A percentile compares a stretch with the other conserved stretches of the same genome.
Evolutionary conservation across 495 filamentous ascomycete genomes (phyloP).

Genomic region (Penicillium silybi): DNA sequence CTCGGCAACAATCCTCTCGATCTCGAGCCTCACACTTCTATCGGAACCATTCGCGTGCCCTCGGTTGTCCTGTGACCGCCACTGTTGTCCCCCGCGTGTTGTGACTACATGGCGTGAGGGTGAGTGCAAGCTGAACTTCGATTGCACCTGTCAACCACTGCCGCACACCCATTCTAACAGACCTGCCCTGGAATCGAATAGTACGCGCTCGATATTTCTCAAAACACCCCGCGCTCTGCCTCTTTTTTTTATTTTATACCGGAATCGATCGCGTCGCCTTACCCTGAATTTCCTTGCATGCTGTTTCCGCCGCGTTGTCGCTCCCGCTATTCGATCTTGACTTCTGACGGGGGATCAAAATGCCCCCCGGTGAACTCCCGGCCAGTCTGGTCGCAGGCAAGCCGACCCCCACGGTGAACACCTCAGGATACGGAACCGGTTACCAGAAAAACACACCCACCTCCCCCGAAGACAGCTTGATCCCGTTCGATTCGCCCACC

Average conservation of each 20-base stretch:
- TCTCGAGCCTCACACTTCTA: neutral
- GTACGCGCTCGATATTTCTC: slow-evolving; percentile 9
- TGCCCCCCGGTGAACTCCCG: slow-evolving; percentile 46
- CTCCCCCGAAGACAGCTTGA: slow-evolving; percentile 41
- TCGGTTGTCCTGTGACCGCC: neutral
- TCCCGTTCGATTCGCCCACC: slow-evolving; percentile 43
- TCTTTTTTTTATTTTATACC: too few species aligned
- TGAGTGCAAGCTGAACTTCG: slow-evolving; percentile 11
- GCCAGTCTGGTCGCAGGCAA: slow-evolving; percentile 49
- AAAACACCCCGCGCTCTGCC: neutral
- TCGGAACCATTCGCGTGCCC: slow-evolving; percentile 3
- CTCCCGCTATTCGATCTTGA: slow-evolving; percentile 10
- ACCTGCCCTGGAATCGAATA: slow-evolving; percentile 1
- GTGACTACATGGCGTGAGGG: slow-evolving; percentile 23
- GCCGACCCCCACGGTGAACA: slow-evolving; percentile 40
- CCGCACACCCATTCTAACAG: slow-evolving; percentile 4
- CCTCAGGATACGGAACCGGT: slow-evolving; percentile 35
- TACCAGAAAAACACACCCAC: slow-evolving; percentile 42
- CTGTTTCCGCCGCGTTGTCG: slow-evolving; percentile 9
- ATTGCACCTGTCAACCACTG: neutral
- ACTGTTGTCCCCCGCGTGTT: slow-evolving; percentile 1
- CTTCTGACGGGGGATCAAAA: slow-evolving; percentile 32
- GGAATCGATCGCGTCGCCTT: neutral
- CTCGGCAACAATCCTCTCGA: slow-evolving; percentile 2
- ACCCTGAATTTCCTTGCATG: slow-evolving; percentile 15